Evolutionary conservation across 139 green algal species (phyloP).

Genomic region (Zygnema cylindricum): DNA sequence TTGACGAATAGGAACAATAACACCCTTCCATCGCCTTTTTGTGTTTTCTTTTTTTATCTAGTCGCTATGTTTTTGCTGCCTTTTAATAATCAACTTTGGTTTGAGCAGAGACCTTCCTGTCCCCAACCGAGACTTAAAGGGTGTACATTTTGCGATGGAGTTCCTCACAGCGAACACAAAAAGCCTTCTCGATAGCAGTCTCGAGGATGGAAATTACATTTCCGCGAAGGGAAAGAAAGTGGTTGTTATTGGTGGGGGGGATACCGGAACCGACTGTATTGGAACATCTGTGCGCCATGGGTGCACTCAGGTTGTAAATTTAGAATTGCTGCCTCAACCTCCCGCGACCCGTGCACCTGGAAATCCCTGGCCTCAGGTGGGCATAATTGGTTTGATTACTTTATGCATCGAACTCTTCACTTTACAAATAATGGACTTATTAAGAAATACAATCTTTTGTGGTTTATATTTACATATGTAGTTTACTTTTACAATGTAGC

Average conservation of each 20-base stretch:
- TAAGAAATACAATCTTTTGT: too few relatives aligned
- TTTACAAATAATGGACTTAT: too few relatives aligned
- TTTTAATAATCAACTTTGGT: too few relatives aligned
- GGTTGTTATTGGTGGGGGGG: constrained; percentile 93
- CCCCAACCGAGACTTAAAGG: constrained; percentile 73
- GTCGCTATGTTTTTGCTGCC: too few relatives aligned
- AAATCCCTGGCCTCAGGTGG: constrained; percentile 91
- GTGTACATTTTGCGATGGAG: constrained; percentile 97
- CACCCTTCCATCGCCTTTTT: too few relatives aligned
- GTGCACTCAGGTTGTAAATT: constrained; percentile 83
- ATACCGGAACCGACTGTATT: constrained; percentile 98
- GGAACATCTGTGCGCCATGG: constrained; percentile 88
- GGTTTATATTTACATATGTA: too few relatives aligned
- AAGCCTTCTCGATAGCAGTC: constrained; percentile 84
- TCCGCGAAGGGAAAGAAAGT: constrained; percentile 87
- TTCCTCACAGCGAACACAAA: constrained; percentile 94
- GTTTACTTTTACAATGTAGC: too few relatives aligned
- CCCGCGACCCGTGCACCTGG: constrained; percentile 72
- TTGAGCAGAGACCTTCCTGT: constrained; percentile 80
- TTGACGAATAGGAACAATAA: too few relatives aligned
- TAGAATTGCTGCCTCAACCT: constrained; percentile 91
- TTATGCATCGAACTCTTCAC: too few relatives aligned
- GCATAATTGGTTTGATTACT: too few relatives aligned
- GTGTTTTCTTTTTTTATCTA: too few relatives aligned
- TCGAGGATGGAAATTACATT: constrained; percentile 89